Percentiles rank a stretch among this genome's conserved stretches.
Conservation (phyloP, 208 protist species). For the Trypanosoma brucei region DNA sequence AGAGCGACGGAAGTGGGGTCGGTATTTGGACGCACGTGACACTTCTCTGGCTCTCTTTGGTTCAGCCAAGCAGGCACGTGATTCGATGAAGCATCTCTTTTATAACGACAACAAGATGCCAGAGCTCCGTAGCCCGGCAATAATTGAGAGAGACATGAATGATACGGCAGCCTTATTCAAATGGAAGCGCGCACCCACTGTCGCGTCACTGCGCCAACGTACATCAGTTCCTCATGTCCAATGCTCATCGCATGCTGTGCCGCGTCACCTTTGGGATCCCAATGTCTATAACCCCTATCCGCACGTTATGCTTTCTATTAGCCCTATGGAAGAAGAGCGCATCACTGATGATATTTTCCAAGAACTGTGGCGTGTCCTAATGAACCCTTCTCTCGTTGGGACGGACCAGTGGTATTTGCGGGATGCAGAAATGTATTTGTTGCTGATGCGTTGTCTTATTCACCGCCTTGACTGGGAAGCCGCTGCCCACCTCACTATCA, state of each 20-base stretch:
- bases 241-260: slow-evolving; percentile 43
- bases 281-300: slow-evolving; percentile 83
- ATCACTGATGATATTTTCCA: slow-evolving; percentile 68
- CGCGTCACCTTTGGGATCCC: slow-evolving; percentile 71
- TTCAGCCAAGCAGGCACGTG: slow-evolving; percentile 69
- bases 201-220: slow-evolving; percentile 31
- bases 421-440: slow-evolving; percentile 80
- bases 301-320: slow-evolving; percentile 38
- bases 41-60: slow-evolving; percentile 83
- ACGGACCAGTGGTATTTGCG: slow-evolving; percentile 75
- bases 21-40: slow-evolving; percentile 83
- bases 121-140: slow-evolving; percentile 49
- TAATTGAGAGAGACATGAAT: slow-evolving; percentile 65
- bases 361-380: slow-evolving; percentile 65
- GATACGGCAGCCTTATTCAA: slow-evolving; percentile 49
- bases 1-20: slow-evolving; percentile 71
- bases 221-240: slow-evolving; percentile 64
- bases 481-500: slow-evolving; percentile 68
- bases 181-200: slow-evolving; percentile 20
- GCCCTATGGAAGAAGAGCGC: slow-evolving; percentile 21
- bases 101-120: slow-evolving; percentile 75
- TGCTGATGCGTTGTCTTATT: slow-evolving; percentile 72
- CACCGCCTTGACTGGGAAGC: slow-evolving; percentile 86
- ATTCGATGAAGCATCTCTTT: slow-evolving; percentile 85
- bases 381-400: slow-evolving; percentile 57